Evolutionary conservation across 306 rosid species (phyloP).

Genomic region (Ziziphus jujuba): DNA sequence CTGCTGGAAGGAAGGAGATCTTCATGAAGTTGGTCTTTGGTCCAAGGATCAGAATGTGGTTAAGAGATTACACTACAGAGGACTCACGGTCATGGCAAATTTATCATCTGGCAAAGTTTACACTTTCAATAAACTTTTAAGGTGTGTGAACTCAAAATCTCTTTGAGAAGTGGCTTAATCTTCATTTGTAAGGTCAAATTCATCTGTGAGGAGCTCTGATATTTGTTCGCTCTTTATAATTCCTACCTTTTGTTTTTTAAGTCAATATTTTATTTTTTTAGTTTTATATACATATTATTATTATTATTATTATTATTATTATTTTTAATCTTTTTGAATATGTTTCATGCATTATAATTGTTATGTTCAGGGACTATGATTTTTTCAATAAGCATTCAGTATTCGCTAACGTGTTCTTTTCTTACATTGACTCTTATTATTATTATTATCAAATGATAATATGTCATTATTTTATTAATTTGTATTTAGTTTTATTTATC

Average conservation of each 20-base stretch:
- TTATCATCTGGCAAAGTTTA: constrained; percentile 33
- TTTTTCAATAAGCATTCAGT: no score
- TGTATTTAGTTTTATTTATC: no score
- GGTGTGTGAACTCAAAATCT: constrained; percentile 26
- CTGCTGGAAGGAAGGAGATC: constrained; percentile 76
- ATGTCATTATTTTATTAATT: no score
- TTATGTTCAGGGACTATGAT: no score
- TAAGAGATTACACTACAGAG: constrained; percentile 41
- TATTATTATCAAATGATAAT: no score
- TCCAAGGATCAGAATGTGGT: constrained; percentile 18
- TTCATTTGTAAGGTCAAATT: background rate
- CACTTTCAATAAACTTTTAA: constrained; percentile 39
- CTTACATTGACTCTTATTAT: no score
- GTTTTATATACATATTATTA: no score
- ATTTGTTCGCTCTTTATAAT: background rate
- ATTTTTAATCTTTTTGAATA: no score
- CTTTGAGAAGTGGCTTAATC: background rate
- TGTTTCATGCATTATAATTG: no score
- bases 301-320: no score
- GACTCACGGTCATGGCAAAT: constrained; percentile 26
- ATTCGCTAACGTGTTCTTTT: no score
- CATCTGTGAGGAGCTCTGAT: background rate
- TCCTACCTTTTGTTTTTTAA: background rate
- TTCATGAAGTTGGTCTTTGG: constrained; percentile 63
- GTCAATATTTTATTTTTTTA: no score